Conservation (phyloP, 345 rosid genomes). For the Punica granatum region DNA sequence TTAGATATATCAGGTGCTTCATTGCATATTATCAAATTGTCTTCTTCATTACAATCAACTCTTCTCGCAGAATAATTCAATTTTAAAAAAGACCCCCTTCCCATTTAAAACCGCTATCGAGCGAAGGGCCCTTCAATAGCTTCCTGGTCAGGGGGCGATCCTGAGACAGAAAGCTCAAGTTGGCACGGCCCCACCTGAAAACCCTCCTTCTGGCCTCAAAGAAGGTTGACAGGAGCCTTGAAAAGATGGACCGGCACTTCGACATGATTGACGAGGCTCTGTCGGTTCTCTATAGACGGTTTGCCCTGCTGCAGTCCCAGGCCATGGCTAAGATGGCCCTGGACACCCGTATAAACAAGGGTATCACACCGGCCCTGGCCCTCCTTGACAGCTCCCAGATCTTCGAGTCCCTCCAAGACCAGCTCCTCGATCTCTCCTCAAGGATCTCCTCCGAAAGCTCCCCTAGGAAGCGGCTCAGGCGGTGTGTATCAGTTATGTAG, state of each 20-base stretch:
- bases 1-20: too few relatives aligned
- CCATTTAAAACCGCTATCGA: background rate
- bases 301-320: slow-evolving; percentile 47
- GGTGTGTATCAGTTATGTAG: slow-evolving; percentile 34
- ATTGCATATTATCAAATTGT: background rate
- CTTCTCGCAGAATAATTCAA: background rate
- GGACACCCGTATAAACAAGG: slow-evolving; percentile 52
- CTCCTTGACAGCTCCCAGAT: slow-evolving; percentile 41
- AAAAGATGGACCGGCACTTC: slow-evolving; percentile 30
- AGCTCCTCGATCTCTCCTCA: slow-evolving; percentile 30
- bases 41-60: background rate
- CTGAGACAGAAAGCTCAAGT: slow-evolving; percentile 26
- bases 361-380: slow-evolving; percentile 40
- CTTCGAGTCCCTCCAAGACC: slow-evolving; percentile 37
- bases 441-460: slow-evolving; percentile 12
- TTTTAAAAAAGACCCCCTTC: background rate
- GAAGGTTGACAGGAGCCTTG: slow-evolving; percentile 26
- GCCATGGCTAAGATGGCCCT: slow-evolving; percentile 53
- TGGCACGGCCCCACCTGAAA: slow-evolving; percentile 37
- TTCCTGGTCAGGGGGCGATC: slow-evolving; percentile 14
- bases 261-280: slow-evolving; percentile 29
- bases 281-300: slow-evolving; percentile 28
- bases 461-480: slow-evolving; percentile 26
- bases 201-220: slow-evolving; percentile 25
- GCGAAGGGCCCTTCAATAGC: background rate